A percentile compares a stretch with the other conserved stretches of the same genome.
phyloP scores from a whole-genome alignment of 176 grass and related monocot genomes.

The Otatea glauca region DNA sequence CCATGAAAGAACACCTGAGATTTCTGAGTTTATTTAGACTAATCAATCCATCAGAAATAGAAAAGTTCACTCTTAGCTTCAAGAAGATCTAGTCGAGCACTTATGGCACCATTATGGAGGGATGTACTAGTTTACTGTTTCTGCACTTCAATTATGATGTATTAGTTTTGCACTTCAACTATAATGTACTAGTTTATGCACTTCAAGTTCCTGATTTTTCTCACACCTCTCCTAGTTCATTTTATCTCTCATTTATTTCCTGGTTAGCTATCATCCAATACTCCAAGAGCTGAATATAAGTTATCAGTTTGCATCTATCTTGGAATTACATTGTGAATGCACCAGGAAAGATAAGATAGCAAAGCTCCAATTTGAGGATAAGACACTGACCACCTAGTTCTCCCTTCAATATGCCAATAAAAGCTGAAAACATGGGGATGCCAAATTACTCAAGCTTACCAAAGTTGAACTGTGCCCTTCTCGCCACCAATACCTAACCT shows the following conservation, averaged over 20 bases:
- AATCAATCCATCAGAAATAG: too few species aligned
- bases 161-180: too few species aligned
- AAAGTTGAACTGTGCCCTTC: conserved; percentile 62
- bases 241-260: neutral
- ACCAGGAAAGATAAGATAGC: neutral
- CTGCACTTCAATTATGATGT: too few species aligned
- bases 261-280: neutral
- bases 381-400: conserved; percentile 15
- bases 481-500: conserved; percentile 60
- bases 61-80: too few species aligned
- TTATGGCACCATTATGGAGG: too few species aligned
- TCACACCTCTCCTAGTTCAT: neutral
- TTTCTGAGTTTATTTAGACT: too few species aligned
- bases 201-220: neutral
- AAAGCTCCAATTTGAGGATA: conserved; percentile 1
- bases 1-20: too few species aligned
- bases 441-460: conserved; percentile 55
- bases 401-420: neutral
- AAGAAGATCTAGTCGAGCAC: too few species aligned
- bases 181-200: too few species aligned
- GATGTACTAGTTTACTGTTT: too few species aligned
- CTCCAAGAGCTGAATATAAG: neutral
- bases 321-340: neutral
- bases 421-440: conserved; percentile 1
- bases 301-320: conserved; percentile 21